phyloP scores from a whole-genome alignment of 371 early-diverging fungal genomes.

The Actinomortierella wolfii region DNA sequence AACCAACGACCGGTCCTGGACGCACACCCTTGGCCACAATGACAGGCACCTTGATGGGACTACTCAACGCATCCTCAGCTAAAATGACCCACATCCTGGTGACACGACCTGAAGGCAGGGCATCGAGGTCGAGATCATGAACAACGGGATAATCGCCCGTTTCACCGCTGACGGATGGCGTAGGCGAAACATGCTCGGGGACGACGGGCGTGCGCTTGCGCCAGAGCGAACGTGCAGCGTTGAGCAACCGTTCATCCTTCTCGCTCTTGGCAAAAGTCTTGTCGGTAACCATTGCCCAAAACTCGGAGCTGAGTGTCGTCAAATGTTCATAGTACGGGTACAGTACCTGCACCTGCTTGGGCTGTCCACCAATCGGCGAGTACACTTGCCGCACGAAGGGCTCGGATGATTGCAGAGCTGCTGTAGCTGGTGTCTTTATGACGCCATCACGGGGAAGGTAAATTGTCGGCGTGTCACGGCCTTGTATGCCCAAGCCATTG shows the following conservation, averaged over 20 bases:
- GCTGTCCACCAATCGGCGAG: constrained; percentile 17
- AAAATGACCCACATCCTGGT: constrained; percentile 64
- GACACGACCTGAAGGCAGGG: constrained; percentile 55
- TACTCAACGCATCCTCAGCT: constrained; percentile 63
- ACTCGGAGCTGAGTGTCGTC: constrained; percentile 41
- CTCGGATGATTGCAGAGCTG: constrained; percentile 23
- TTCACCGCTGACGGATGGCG: constrained; percentile 14
- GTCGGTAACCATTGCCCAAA: constrained; percentile 58
- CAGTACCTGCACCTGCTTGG: constrained; percentile 23
- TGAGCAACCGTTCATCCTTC: constrained; percentile 54
- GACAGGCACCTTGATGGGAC: constrained; percentile 65
- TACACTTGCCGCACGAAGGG: constrained; percentile 25
- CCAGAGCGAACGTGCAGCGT: constrained; percentile 55
- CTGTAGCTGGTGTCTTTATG: constrained; percentile 13
- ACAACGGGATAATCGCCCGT: constrained; percentile 51
- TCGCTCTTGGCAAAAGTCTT: constrained; percentile 59
- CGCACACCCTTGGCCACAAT: constrained; percentile 63
- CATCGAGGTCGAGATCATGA: constrained; percentile 50
- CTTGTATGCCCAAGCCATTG: constrained; percentile 31
- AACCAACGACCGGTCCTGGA: constrained; percentile 59
- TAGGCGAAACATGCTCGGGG: constrained; percentile 25
- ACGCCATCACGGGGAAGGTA: constrained; percentile 22
- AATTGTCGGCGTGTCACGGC: constrained; percentile 39
- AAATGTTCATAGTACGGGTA: constrained; percentile 28
- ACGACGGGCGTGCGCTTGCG: constrained; percentile 50